Conservation (phyloP, 2,329 filamentous ascomycete genomes). For the Nemania sp. region DNA sequence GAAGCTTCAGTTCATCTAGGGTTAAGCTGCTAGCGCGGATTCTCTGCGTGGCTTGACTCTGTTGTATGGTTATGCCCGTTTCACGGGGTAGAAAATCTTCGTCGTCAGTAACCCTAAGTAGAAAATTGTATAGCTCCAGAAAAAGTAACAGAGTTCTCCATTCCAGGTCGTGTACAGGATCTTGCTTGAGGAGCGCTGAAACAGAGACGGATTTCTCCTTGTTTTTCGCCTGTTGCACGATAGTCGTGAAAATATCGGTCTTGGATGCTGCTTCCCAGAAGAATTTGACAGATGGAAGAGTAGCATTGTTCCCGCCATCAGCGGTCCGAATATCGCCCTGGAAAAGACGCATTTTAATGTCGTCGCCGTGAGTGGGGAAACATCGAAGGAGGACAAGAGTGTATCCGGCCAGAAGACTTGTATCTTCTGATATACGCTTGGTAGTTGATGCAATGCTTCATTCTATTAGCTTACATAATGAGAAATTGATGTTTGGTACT, state of each 20-base stretch:
- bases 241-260: conserved; percentile 56
- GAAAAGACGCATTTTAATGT: conserved; percentile 95
- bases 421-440: conserved; percentile 64
- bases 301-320: conserved; percentile 52
- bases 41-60: conserved; percentile 59
- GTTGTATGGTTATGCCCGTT: conserved; percentile 54
- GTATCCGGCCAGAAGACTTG: conserved; percentile 84
- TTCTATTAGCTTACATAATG: conserved; percentile 39
- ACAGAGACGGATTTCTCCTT: conserved; percentile 46
- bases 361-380: conserved; percentile 84
- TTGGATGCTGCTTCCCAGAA: conserved; percentile 77
- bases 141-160: conserved; percentile 93
- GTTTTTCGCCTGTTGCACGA: conserved; percentile 49
- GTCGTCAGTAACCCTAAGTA: conserved; percentile 92
- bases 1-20: conserved; percentile 75
- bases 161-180: conserved; percentile 68
- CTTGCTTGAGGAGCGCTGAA: conserved; percentile 47
- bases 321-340: conserved; percentile 71
- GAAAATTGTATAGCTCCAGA: conserved; percentile 92
- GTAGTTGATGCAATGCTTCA: conserved; percentile 49
- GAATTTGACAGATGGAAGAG: conserved; percentile 78
- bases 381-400: conserved; percentile 86
- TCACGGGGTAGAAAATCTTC: conserved; percentile 87
- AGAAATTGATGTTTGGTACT: conserved; percentile 44
- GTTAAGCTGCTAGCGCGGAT: conserved; percentile 75